Base-by-base conservation (phyloP, 2,329 filamentous ascomycete genomes). In the Xylaria sp. region DNA sequence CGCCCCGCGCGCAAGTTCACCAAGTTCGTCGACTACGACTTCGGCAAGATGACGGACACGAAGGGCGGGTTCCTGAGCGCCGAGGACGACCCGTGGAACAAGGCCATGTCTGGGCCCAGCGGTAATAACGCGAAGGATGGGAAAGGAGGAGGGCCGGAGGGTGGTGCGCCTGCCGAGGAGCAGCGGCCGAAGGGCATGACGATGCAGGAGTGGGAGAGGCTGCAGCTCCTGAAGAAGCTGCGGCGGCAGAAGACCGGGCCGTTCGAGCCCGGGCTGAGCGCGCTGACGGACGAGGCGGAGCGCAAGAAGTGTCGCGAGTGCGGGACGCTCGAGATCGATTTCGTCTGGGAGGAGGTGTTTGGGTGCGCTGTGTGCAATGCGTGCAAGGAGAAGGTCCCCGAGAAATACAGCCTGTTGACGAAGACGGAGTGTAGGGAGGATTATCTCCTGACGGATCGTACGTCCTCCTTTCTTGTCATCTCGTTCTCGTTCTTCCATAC, bases 371-470 rank as follows among this genome's bases (percentile, higher is more conserved):
- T 99, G 12, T 99, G 96, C 82, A 85, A 88, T 70, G 82, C 82
- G 14, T 99, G 96, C 85, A 98, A 98, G 81, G 94, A 98, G 61
- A 93, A 93, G 74, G 84, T 85, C 27, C 94, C 95, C 0, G 95
- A 98, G 70, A 97, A 95, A 79, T 99, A 99, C 82, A 97, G 92
- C 71, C 85, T 99, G 11, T 83, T 99, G 70, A 99, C 96, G 0
- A 99, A 99, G 85, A 98, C 96, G 65, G 96, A 99, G 83, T 96
- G 93, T 68, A 92, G 90, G 76, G 93, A 98, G 79, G 96, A 99
- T 79, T 99, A 99, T 79, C 87, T 99, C 1, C 83, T 99, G 51
- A 99, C 96, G 1, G 95, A 98, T 76, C 90, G 91, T 93, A 78
- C 83, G 90, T 87, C n/a, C 32, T 6, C 36, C 48, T 50, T 17